Percentiles rank a stretch among this genome's conserved stretches.
Evolutionary conservation across 495 filamentous ascomycete species (phyloP).

Genomic region (Rostrohypoxylon terebratum): DNA sequence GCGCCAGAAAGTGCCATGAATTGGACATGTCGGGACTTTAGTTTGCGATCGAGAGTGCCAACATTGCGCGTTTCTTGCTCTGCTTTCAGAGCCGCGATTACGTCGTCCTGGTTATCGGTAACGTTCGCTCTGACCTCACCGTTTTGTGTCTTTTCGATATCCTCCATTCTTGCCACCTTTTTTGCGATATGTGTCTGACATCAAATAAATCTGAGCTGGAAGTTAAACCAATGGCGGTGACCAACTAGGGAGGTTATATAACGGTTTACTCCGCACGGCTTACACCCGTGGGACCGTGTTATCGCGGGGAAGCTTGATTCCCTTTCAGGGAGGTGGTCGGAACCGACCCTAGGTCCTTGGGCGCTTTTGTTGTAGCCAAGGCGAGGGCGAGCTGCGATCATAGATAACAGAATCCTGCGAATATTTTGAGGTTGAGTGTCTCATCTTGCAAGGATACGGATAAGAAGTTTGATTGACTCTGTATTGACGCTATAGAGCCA

Average conservation of each 20-base stretch:
- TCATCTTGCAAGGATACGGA: conserved; percentile 3
- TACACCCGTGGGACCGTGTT: not conserved
- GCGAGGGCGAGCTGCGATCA: conserved; percentile 16
- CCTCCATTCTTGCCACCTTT: conserved; percentile 38
- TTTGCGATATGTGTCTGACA: not conserved
- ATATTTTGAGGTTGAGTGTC: conserved; percentile 9
- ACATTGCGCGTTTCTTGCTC: conserved; percentile 46
- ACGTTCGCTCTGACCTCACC: conserved; percentile 25
- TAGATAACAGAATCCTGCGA: conserved; percentile 24
- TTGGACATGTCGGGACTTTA: conserved; percentile 70
- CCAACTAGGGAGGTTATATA: not conserved
- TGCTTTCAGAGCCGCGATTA: conserved; percentile 34
- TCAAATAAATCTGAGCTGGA: not conserved
- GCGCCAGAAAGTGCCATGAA: conserved; percentile 73
- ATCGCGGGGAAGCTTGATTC: conserved; percentile 38
- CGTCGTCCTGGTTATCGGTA: conserved; percentile 34
- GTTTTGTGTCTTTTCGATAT: conserved; percentile 37
- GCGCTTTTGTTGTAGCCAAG: conserved; percentile 13
- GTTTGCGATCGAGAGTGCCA: conserved; percentile 60
- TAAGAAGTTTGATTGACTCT: conserved; percentile 1
- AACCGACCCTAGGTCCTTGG: conserved; percentile 19
- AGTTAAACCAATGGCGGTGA: not conserved
- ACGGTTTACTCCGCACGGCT: conserved; percentile 32
- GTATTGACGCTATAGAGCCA: conserved; percentile 2
- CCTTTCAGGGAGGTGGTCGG: conserved; percentile 34